These are phyloP conservation scores for Penicillium sp. DNA, from an alignment of 2,329 filamentous ascomycete species.

Conservation along the genomic window DNA sequence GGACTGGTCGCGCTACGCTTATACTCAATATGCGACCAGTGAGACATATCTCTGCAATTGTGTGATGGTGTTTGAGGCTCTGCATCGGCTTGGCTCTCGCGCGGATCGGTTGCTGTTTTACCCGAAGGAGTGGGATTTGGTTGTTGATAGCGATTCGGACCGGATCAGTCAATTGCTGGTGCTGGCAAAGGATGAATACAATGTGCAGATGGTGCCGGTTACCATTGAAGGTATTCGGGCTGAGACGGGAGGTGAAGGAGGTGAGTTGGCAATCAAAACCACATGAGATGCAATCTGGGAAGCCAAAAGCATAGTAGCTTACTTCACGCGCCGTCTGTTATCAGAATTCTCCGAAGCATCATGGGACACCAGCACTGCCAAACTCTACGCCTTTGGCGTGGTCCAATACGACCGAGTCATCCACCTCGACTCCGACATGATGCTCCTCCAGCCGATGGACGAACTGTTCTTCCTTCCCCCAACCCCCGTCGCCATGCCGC, in stretches of 20 bases:
- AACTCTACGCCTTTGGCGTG: conserved; percentile 69
- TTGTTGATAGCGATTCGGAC: conserved; percentile 32
- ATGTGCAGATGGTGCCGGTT: conserved; percentile 53
- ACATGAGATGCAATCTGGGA: not conserved
- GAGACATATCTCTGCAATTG: conserved; percentile 47
- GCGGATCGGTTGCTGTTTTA: conserved; percentile 47
- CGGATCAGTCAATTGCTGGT: conserved; percentile 50
- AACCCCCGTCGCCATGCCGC: conserved; percentile 66
- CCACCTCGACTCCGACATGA: conserved; percentile 65
- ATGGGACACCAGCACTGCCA: conserved; percentile 67
- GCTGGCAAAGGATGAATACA: conserved; percentile 52
- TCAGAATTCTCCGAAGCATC: conserved; percentile 44
- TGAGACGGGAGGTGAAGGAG: conserved; percentile 26
- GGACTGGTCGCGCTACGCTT: conserved; percentile 48
- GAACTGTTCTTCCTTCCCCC: conserved; percentile 69
- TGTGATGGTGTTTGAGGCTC: conserved; percentile 45
- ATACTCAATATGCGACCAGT: conserved; percentile 47
- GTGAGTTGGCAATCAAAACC: not conserved
- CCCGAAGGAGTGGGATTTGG: conserved; percentile 43
- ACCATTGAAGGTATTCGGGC: conserved; percentile 39
- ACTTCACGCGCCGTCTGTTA: not conserved
- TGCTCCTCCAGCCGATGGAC: conserved; percentile 65
- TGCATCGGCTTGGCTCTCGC: conserved; percentile 43
- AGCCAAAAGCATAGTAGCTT: not conserved
- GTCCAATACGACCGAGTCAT: conserved; percentile 63